These are phyloP conservation scores for Ascochyta rabiei DNA, from an alignment of 2,329 filamentous ascomycete genomes.

Conservation along the genomic window DNA sequence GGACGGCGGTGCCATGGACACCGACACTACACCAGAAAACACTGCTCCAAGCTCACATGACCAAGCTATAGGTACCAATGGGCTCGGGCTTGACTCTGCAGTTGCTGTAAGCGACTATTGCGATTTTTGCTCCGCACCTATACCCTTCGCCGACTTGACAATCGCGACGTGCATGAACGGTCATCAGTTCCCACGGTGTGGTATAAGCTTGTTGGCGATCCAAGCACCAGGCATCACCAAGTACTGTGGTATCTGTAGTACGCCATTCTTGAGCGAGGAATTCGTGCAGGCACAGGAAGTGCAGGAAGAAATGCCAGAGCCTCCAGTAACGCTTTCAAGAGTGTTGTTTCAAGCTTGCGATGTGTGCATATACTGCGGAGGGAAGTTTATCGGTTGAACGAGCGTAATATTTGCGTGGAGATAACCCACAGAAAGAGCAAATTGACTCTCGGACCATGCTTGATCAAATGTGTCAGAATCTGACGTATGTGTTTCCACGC, in stretches of 20 bases:
- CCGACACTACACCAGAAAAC: neutral
- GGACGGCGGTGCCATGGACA: neutral
- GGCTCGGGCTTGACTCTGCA: neutral
- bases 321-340: conserved; percentile 33
- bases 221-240: conserved; percentile 61
- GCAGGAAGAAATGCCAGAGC: neutral
- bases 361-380: conserved; percentile 47
- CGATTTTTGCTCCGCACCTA: conserved; percentile 56
- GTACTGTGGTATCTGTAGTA: conserved; percentile 59
- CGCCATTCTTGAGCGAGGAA: conserved; percentile 56
- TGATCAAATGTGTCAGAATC: no score
- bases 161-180: conserved; percentile 58
- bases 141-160: conserved; percentile 55
- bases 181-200: conserved; percentile 62
- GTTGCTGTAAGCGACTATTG: conserved; percentile 53
- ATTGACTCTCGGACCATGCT: no score
- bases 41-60: neutral
- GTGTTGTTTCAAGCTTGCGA: conserved; percentile 45
- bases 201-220: conserved; percentile 60
- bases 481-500: no score
- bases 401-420: neutral
- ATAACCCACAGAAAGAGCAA: neutral
- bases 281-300: conserved; percentile 35
- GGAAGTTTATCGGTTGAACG: conserved; percentile 39
- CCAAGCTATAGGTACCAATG: neutral